A percentile compares a stretch with the other conserved stretches of the same genome.
phyloP scores from a whole-genome alignment of 2,329 filamentous ascomycete genomes.

The Monosporascus sp. region DNA sequence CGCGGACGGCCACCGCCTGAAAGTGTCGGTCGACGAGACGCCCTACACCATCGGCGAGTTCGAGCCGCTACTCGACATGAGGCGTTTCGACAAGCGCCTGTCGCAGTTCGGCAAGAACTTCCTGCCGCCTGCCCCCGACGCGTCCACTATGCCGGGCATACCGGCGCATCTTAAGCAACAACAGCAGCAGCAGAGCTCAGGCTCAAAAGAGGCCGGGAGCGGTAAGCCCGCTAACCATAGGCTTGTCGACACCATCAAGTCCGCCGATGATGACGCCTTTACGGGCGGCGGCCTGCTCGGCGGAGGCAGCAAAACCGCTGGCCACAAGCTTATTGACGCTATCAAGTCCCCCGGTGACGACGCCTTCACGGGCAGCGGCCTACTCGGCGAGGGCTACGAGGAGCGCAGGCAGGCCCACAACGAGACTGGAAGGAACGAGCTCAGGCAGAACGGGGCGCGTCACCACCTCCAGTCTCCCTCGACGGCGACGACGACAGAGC shows the following conservation, averaged over 20 bases:
- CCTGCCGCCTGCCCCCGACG: constrained; percentile 21
- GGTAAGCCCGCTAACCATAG: constrained; percentile 8
- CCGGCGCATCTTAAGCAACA: constrained; percentile 20
- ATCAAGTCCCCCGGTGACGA: constrained; percentile 27
- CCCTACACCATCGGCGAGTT: constrained; percentile 64
- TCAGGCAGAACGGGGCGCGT: constrained; percentile 13
- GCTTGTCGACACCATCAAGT: background rate
- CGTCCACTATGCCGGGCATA: constrained; percentile 17
- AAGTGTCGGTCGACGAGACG: constrained; percentile 42
- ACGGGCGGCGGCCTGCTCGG: constrained; percentile 48
- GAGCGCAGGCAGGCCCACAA: constrained; percentile 37
- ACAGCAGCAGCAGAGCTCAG: background rate
- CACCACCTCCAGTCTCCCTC: constrained; percentile 19
- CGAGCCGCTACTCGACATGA: constrained; percentile 61
- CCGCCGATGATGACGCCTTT: constrained; percentile 29
- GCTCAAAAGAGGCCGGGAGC: constrained; percentile 8
- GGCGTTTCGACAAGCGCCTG: constrained; percentile 50
- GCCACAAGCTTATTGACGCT: constrained; percentile 22
- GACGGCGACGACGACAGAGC: constrained; percentile 18
- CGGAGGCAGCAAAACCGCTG: constrained; percentile 17
- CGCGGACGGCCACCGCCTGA: constrained; percentile 30
- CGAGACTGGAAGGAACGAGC: constrained; percentile 16
- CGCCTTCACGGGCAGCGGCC: constrained; percentile 46
- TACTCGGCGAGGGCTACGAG: constrained; percentile 47
- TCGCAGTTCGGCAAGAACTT: constrained; percentile 46